Conservation (phyloP, 495 filamentous ascomycete species). For the Rhizodiscina lignyota region DNA sequence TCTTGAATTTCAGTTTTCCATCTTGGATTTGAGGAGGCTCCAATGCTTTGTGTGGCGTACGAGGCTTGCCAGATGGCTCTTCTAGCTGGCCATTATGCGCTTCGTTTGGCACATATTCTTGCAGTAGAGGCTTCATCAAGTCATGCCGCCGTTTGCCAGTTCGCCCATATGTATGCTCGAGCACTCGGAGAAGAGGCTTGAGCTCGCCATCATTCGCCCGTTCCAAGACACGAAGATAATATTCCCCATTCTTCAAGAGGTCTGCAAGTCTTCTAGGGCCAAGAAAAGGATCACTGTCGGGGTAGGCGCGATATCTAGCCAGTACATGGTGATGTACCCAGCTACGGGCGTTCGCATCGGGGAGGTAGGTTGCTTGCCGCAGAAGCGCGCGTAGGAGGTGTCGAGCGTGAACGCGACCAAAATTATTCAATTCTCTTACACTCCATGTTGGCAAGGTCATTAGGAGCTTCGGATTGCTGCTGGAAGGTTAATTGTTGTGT, state of each 20-base stretch:
- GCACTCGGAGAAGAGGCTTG: slow-evolving; percentile 41
- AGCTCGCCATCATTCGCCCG: slow-evolving; percentile 51
- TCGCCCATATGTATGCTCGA: slow-evolving; percentile 58
- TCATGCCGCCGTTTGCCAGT: slow-evolving; percentile 48
- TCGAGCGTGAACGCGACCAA: neutral
- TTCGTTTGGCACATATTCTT: slow-evolving; percentile 9
- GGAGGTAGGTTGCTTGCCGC: slow-evolving; percentile 73
- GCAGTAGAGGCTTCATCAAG: slow-evolving; percentile 34
- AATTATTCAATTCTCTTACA: neutral
- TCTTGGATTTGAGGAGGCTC: slow-evolving; percentile 13
- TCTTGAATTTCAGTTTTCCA: neutral
- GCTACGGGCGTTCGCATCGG: slow-evolving; percentile 47
- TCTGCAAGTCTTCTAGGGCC: slow-evolving; percentile 3
- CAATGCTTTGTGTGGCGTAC: too few relatives aligned
- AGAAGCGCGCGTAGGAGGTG: slow-evolving; percentile 43
- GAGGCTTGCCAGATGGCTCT: too few relatives aligned
- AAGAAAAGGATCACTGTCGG: slow-evolving; percentile 3
- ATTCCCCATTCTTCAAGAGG: slow-evolving; percentile 12
- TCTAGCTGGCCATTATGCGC: slow-evolving; percentile 6
- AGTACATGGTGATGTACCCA: slow-evolving; percentile 42
- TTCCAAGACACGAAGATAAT: slow-evolving; percentile 25
- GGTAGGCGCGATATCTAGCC: slow-evolving; percentile 25
- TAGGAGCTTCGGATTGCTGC: too few relatives aligned
- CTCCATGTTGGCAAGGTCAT: too few relatives aligned
- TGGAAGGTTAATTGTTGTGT: neutral